phyloP scores from a whole-genome alignment of 768 basidiomycete species.

The Tephrocybe sp. region DNA sequence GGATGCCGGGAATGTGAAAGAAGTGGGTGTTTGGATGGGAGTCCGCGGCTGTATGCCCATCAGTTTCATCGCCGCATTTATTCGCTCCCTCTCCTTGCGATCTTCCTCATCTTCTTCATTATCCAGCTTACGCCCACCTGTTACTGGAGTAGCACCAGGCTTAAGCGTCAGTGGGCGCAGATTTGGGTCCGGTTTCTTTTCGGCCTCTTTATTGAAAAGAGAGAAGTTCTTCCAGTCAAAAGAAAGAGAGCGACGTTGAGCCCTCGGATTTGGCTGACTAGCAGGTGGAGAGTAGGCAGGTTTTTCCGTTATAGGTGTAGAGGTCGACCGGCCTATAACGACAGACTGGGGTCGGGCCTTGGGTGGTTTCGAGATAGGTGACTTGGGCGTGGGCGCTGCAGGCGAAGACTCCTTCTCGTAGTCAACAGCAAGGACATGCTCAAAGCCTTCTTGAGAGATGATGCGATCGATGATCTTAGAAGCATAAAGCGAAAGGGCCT shows the following conservation, averaged over 20 bases:
- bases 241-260: conserved; percentile 73
- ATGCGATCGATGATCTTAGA: conserved; percentile 98
- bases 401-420: conserved; percentile 63
- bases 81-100: conserved; percentile 77
- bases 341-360: conserved; percentile 65
- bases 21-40: conserved; percentile 36
- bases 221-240: conserved; percentile 83
- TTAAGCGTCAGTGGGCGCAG: conserved; percentile 74
- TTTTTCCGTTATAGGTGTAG: conserved; percentile 30
- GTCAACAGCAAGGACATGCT: conserved; percentile 93
- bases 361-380: conserved; percentile 26
- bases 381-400: conserved; percentile 30
- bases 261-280: conserved; percentile 31
- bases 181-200: conserved; percentile 61
- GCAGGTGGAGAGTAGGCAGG: conserved; percentile 21
- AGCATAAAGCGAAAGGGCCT: conserved; percentile 91
- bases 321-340: conserved; percentile 42
- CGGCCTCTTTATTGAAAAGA: conserved; percentile 55
- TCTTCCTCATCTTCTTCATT: conserved; percentile 94
- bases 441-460: conserved; percentile 94
- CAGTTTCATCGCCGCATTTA: conserved; percentile 89
- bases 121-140: conserved; percentile 75
- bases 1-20: conserved; percentile 22
- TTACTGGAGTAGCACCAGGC: conserved; percentile 54
- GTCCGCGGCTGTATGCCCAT: conserved; percentile 80